Base-by-base conservation (phyloP, 257 asterid genomes). In the Solanum peruvianum region DNA sequence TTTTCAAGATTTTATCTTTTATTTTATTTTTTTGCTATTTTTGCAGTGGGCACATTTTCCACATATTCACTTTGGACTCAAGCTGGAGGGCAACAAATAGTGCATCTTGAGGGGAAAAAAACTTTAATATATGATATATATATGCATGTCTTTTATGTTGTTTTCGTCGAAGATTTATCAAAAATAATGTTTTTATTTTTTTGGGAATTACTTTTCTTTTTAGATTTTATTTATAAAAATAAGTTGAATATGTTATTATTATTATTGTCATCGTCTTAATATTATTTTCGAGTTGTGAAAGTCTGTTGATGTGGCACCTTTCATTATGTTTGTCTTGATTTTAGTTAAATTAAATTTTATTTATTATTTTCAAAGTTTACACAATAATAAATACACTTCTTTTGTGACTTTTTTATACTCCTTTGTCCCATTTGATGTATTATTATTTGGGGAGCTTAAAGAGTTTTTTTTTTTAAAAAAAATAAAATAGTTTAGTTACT, bases 11-110 rank as follows among this genome's bases (percentile, higher is more conserved):
- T 42, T 76, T 76, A 77, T 14, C 62, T 78, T 78, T 45, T 47
- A 25, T 18, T 15, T 45, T 3, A 33, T 3, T 9, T 58, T 14
- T 60, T 77, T 13, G 31, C 86, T 16, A 67, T 47, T 13, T 12
- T 39, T 90, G 91, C 96, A 96, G 99, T 96, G 99, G 98, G 99
- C 99, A 92, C 98, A 96, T 94, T 93, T 93, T 87, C 99, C 99
- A 83, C 98, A 94, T 80, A 96, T 96, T 72, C 98, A 96, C 88
- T 96, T 92, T 91, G 98, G 98, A 91, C 92, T 92, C 49, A 96
- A 94, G 89, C 86, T 92, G 94, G 98, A 95, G 9, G 83, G 92
- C 91, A 95, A 90, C 92, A 49, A 52, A 82, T 29, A 73, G 20
- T 39, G n/a, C n/a, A n/a, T n/a, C n/a, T n/a, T n/a, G 52, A 7